Evolutionary conservation across 163 green algal genomes (phyloP), one percentile per base, ranked within the genome.

Genomic region (Chloromonas sp.): DNA sequence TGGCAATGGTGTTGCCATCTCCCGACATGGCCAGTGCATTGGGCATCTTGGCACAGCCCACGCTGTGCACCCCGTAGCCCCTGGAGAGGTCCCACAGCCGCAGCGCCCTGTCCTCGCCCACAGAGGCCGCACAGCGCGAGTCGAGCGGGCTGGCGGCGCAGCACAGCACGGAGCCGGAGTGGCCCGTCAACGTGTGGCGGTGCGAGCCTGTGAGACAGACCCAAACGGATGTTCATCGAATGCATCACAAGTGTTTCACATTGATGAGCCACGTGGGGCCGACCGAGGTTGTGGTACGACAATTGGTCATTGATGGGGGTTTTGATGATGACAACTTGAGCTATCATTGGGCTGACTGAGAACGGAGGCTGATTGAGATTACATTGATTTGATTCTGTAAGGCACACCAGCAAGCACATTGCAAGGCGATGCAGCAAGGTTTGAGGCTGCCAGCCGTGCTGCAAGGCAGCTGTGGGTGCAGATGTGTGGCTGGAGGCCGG

Each of bases 41-140:
- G 11, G 90, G 89, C 90, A 93, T 93, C 78, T 89, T 90, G 70
- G 89, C 78, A 78, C 85, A 90, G 0, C 87, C 88, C 36, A 92
- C 59, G 83, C 83, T 89, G 82, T 86, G 86, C 58, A 85, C 85
- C 58, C 84, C 83, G 89, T 87, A 93, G 71, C 90, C 90, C 0
- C 87, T 76, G 0, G 58, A 15, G 2, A 93, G 87, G 82, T 93
- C 90, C 90, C 90, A 93, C 76, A 93, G 84, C 88, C 89, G 89
- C 74, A 93, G 78, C 71, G 81, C 89, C 2, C 90, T 86, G 84
- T 93, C 90, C 81, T 93, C 90, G 13, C 85, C 86, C 15, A n/a
- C 59, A 14, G 71, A 87, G 15, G 91, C 85, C 15, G 90, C 90
- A 76, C 92, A 15, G 0, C 79, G 78, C 13, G 71, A 61, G 71